phyloP scores from a whole-genome alignment of 176 grass and related monocot species.

The Rhipidocladum racemiflorum region DNA sequence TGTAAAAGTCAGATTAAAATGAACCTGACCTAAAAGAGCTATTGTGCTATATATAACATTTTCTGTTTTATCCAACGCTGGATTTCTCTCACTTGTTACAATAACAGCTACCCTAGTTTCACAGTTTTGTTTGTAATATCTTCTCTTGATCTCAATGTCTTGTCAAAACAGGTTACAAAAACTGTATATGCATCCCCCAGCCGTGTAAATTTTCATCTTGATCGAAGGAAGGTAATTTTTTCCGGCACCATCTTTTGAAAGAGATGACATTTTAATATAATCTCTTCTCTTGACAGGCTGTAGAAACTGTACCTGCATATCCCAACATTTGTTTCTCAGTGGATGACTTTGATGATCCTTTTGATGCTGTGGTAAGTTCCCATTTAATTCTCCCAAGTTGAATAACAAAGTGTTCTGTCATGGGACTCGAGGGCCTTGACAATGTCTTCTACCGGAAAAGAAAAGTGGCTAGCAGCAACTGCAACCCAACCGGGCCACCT shows the following conservation, averaged over 20 bases:
- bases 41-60: not conserved
- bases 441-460: no score
- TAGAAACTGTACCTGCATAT: conserved; percentile 84
- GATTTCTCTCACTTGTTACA: not conserved
- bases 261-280: not conserved
- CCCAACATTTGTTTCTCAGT: conserved; percentile 92
- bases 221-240: conserved; percentile 75
- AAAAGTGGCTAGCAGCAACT: no score
- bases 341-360: conserved; percentile 97
- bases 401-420: not conserved
- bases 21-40: not conserved
- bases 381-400: not conserved
- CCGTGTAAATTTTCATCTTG: conserved; percentile 93
- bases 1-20: not conserved
- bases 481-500: no score
- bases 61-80: not conserved
- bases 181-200: conserved; percentile 97
- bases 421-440: no score
- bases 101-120: not conserved
- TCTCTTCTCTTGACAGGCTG: conserved; percentile 50
- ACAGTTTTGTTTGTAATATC: not conserved
- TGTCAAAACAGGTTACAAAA: conserved; percentile 68
- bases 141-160: not conserved
- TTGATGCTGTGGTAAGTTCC: conserved; percentile 89
- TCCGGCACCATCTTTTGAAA: conserved; percentile 24